Percentiles rank a stretch among this genome's conserved stretches.
Evolutionary conservation across 371 early-diverging fungal genomes (phyloP).

Genomic region (Mucor mucedo): DNA sequence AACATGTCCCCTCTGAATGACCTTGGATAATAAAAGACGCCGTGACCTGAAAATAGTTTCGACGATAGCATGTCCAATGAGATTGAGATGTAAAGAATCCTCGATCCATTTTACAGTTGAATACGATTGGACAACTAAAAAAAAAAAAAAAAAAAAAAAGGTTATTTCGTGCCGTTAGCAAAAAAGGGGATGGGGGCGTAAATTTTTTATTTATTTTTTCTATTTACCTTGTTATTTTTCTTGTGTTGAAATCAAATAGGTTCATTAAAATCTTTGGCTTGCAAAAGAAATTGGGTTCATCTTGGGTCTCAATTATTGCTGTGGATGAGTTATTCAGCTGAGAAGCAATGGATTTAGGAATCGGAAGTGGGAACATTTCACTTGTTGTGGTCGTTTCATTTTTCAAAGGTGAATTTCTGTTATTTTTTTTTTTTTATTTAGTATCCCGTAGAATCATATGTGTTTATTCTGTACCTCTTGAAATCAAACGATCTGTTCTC

Average conservation of each 20-base stretch:
- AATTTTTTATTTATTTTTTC: background rate
- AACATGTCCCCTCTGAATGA: constrained; percentile 30
- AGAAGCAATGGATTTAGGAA: constrained; percentile 13
- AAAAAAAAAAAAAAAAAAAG: too few relatives aligned
- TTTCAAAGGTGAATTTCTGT: constrained; percentile 8
- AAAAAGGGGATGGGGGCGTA: background rate
- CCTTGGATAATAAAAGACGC: constrained; percentile 60
- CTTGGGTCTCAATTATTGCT: background rate
- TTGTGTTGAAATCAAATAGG: constrained; percentile 10
- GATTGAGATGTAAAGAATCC: constrained; percentile 73
- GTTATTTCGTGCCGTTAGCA: background rate
- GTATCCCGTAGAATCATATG: background rate
- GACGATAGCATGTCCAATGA: constrained; percentile 88
- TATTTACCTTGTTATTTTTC: constrained; percentile 3
- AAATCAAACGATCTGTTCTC: constrained; percentile 7
- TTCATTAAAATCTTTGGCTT: constrained; percentile 1
- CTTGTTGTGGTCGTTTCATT: constrained; percentile 5
- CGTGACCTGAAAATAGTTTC: constrained; percentile 88
- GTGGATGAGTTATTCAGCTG: constrained; percentile 11
- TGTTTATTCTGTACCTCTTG: constrained; percentile 13
- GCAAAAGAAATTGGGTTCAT: constrained; percentile 17
- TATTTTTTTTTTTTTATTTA: background rate
- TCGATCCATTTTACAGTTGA: constrained; percentile 69
- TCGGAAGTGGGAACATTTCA: constrained; percentile 23
- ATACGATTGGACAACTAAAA: constrained; percentile 42